Base-by-base conservation (phyloP, 1,284 basidiomycete genomes). In the Pyrrhoderma lamaoense region DNA sequence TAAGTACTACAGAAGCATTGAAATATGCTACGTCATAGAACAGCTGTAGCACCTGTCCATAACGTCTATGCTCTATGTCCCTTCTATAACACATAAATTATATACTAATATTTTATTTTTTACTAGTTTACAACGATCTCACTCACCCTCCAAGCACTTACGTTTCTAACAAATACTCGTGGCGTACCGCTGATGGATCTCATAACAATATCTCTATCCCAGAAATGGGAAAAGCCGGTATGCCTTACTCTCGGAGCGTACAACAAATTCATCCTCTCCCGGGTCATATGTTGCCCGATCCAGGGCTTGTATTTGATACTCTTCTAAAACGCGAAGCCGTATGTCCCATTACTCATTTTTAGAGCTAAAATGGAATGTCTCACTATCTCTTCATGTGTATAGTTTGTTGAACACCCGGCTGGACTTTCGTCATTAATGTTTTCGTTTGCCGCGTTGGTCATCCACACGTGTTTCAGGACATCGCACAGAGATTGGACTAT, bases 371-470 rank as follows among this genome's bases (percentile, higher is more conserved):
- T 37, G 35, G 16, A 9, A 11, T 16, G n/a, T 7, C n/a, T 16
- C 5, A 4, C 38, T 40, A 14, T 7, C 21, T 40, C n/a, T 7
- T 7, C 3, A 21, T 9, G 22, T 43, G 21, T 54, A 27, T 49
- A 89, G 82, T 89, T 89, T 60, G 73, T 75, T 2, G 69, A 78
- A 52, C 89, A 92, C 60, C 89, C 89, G 2, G 83, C 78, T 3
- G 89, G 89, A 0, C 69, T 90, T 37, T 89, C 85, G 1, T 77
- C 79, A 45, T 60, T 88, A 62, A 88, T 90, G 80, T 91, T 92
- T 62, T 70, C 81, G 3, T 90, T 89, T 57, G 89, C 89, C 8
- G 81, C 86, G 1, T 74, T 89, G 13, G 86, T 91, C 42, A 89
- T 90, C 54, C 89, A 90, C 61, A 79, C 72, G 79, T 78, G 86